A percentile compares a stretch with the other conserved stretches of the same genome.
These are phyloP conservation scores for Mentha longifolia DNA, from an alignment of 257 asterid species.

Conservation along the genomic window DNA sequence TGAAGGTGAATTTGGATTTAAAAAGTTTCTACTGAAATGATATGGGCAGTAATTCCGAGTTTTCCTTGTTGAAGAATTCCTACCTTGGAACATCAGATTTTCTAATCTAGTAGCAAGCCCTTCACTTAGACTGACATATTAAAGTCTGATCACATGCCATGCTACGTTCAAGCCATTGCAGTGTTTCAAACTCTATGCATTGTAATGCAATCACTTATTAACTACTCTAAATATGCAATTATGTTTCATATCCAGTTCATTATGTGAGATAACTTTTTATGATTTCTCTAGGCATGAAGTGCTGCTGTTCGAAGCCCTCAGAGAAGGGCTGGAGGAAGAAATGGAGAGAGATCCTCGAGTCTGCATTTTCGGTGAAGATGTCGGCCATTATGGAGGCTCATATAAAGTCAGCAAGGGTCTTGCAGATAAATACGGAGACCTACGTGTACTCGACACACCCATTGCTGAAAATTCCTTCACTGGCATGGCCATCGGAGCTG, in stretches of 20 bases:
- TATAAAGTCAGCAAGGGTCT: conserved; percentile 81
- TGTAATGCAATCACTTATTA: neutral
- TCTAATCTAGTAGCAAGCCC: neutral
- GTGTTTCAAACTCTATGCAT: neutral
- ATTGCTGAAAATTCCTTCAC: conserved; percentile 89
- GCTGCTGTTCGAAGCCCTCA: conserved; percentile 79
- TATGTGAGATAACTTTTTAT: neutral
- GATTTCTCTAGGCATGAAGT: conserved; percentile 62
- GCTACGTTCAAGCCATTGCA: conserved; percentile 3
- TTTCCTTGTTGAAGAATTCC: neutral
- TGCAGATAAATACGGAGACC: conserved; percentile 76
- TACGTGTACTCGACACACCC: conserved; percentile 90
- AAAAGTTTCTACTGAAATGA: neutral
- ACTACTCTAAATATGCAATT: neutral
- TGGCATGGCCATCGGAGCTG: conserved; percentile 87
- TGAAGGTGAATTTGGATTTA: neutral
- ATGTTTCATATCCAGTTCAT: neutral
- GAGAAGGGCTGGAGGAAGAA: conserved; percentile 89
- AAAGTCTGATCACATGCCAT: neutral
- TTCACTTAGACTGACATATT: neutral
- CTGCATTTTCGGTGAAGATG: conserved; percentile 82
- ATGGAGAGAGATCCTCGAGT: conserved; percentile 83
- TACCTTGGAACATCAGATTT: conserved; percentile 16
- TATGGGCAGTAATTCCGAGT: neutral
- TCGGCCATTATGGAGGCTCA: conserved; percentile 91